Conservation (phyloP, 176 grass and related monocot genomes). For the Cenchrus purpureus region DNA sequence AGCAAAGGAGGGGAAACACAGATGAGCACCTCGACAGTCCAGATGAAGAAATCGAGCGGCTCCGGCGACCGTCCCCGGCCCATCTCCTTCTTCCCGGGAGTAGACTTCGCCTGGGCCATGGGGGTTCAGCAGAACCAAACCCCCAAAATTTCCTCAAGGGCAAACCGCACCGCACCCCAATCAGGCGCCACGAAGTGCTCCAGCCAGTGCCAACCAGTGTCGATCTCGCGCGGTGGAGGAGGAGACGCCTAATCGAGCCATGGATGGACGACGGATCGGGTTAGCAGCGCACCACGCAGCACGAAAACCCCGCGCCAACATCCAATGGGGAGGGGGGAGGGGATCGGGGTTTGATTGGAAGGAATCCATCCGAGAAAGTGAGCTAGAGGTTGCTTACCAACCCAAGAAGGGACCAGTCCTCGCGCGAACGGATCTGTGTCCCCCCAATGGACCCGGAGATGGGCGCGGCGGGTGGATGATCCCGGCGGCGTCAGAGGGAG, state of each 20-base stretch:
- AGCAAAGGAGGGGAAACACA: not conserved
- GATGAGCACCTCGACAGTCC: conserved; percentile 66
- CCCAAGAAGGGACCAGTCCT: not conserved
- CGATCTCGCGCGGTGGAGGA: conserved; percentile 4
- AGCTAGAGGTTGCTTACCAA: conserved; percentile 2
- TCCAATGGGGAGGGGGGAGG: not conserved
- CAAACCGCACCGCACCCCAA: not conserved
- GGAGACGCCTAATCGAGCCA: not conserved
- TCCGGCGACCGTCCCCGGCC: conserved; percentile 61
- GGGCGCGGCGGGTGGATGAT: not conserved
- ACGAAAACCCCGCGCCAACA: not conserved
- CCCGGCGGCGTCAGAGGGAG: not conserved
- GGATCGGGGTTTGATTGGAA: not conserved
- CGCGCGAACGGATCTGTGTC: not conserved
- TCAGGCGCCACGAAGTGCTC: conserved; percentile 1
- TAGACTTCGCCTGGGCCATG: conserved; percentile 19
- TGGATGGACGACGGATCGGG: not conserved
- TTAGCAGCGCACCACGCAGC: not conserved
- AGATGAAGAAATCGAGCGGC: conserved; percentile 78
- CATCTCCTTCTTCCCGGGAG: conserved; percentile 51
- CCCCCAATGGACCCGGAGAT: not conserved
- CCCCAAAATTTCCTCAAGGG: not conserved
- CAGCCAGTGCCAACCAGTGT: not conserved
- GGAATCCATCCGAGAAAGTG: not conserved
- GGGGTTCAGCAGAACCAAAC: conserved; percentile 16